Percentiles rank a stretch among this genome's conserved stretches.
phyloP scores from a whole-genome alignment of 768 basidiomycete species.

The Mycena belliarum region DNA sequence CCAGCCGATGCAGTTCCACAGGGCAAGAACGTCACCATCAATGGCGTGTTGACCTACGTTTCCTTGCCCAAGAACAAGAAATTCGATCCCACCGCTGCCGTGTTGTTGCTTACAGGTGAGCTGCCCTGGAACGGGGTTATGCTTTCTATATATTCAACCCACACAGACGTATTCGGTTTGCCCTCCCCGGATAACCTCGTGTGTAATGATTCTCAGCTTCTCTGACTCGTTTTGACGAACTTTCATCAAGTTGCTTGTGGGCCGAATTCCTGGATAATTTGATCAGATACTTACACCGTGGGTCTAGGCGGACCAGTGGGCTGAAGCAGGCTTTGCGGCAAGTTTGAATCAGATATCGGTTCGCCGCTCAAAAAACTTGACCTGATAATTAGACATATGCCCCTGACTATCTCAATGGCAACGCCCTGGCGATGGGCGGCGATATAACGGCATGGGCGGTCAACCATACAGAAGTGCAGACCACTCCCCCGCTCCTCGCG shows the following conservation, averaged over 20 bases:
- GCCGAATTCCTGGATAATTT: background rate
- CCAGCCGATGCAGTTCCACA: slow-evolving; percentile 3
- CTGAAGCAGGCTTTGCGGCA: slow-evolving; percentile 21
- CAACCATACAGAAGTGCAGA: slow-evolving; percentile 31
- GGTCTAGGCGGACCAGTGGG: slow-evolving; percentile 20
- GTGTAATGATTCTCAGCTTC: background rate
- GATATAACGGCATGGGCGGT: slow-evolving; percentile 32
- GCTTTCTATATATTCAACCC: background rate
- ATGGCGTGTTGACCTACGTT: slow-evolving; percentile 23
- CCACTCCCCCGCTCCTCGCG: slow-evolving; percentile 33
- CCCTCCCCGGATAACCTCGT: slow-evolving; percentile 21
- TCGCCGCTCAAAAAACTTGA: background rate
- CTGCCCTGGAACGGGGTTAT: background rate
- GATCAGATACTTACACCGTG: background rate
- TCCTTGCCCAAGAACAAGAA: slow-evolving; percentile 11
- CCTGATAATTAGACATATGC: slow-evolving; percentile 13
- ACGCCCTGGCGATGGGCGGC: slow-evolving; percentile 10
- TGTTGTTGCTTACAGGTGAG: slow-evolving; percentile 16
- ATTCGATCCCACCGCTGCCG: slow-evolving; percentile 14
- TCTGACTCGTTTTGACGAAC: background rate
- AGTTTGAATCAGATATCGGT: background rate
- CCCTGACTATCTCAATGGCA: slow-evolving; percentile 23
- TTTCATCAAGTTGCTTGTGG: slow-evolving; percentile 1
- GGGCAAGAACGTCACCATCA: slow-evolving; percentile 23
- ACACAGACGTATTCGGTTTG: slow-evolving; percentile 18